Conservation (phyloP, 1,284 basidiomycete species). For the Pholiota adiposa region DNA sequence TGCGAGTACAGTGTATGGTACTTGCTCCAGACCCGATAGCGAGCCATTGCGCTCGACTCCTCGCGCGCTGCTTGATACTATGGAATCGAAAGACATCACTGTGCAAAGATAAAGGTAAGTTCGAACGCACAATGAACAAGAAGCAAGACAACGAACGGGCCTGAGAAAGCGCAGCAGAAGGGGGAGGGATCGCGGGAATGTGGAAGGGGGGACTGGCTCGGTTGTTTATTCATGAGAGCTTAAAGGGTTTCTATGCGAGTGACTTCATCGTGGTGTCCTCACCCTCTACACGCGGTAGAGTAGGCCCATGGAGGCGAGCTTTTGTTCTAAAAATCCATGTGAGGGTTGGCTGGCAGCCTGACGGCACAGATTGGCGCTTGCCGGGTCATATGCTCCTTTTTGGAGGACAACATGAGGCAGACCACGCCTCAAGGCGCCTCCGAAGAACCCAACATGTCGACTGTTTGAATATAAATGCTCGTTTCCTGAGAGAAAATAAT, state of each 20-base stretch:
- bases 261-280: conserved; percentile 12
- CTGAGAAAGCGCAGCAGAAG: background rate
- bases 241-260: conserved; percentile 1
- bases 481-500: background rate
- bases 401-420: conserved; percentile 5
- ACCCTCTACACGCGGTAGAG: conserved; percentile 9
- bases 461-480: background rate
- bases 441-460: background rate
- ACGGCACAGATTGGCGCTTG: background rate
- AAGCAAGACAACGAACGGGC: background rate
- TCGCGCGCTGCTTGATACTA: conserved; percentile 18
- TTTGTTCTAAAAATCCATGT: background rate
- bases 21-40: conserved; percentile 26
- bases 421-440: conserved; percentile 13
- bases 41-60: conserved; percentile 21
- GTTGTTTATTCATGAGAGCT: conserved; percentile 10
- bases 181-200: background rate
- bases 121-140: background rate
- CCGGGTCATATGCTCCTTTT: conserved; percentile 11
- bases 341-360: conserved; percentile 3
- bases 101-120: conserved; percentile 3
- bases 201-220: background rate
- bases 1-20: conserved; percentile 24
- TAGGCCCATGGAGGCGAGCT: background rate
- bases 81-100: conserved; percentile 19